Percentiles rank a stretch among this genome's conserved stretches.
These are phyloP conservation scores for Astraeus odoratus DNA, from an alignment of 768 basidiomycete genomes.

Conservation along the genomic window DNA sequence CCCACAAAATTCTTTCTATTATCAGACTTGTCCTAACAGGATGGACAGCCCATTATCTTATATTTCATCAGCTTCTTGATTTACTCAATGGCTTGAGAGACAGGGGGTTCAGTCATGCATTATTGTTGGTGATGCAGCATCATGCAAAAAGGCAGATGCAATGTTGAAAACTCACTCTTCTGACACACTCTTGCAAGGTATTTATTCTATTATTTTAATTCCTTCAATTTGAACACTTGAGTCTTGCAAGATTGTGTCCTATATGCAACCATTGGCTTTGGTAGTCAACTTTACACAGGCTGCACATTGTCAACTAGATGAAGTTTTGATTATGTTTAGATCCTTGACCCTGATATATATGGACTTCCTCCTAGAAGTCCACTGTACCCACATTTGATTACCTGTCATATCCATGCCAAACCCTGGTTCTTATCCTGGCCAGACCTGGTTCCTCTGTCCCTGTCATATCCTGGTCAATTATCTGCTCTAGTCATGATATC, in stretches of 20 bases:
- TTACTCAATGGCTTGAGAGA: conserved; percentile 5
- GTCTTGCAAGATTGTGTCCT: conserved; percentile 21
- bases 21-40: conserved; percentile 29
- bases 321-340: conserved; percentile 28
- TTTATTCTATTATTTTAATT: conserved; percentile 5
- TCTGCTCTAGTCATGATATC: no score
- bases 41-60: conserved; percentile 31
- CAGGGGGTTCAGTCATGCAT: no score
- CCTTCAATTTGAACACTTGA: no score
- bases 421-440: no score
- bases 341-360: conserved; percentile 6
- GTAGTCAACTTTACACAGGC: conserved; percentile 22
- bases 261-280: conserved; percentile 24
- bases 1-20: conserved; percentile 9
- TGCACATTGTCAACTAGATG: conserved; percentile 24
- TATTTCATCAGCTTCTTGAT: conserved; percentile 25
- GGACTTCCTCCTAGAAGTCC: background rate
- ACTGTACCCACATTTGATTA: no score
- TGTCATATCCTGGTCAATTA: no score
- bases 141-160: conserved; percentile 18
- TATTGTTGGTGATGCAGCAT: conserved; percentile 14
- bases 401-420: no score
- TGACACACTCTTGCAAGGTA: conserved; percentile 27
- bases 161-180: conserved; percentile 24
- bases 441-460: no score